Evolutionary conservation across 2,329 filamentous ascomycete genomes (phyloP).

Genomic region (Dryadomyces quercivorus): DNA sequence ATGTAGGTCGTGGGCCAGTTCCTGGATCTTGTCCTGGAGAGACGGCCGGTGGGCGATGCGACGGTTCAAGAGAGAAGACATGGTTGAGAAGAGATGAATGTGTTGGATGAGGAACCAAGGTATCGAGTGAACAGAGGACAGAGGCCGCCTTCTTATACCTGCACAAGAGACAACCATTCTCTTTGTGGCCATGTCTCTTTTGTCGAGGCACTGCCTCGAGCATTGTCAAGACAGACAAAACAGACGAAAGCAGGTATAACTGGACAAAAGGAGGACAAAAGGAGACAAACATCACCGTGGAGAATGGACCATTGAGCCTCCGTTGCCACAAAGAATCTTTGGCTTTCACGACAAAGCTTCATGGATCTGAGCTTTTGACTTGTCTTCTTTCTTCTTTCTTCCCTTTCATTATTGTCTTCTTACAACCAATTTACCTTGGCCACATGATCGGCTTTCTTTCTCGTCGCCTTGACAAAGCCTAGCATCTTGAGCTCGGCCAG

Average conservation of each 20-base stretch:
- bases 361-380: not conserved
- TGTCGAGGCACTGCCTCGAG: no score
- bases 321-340: not conserved
- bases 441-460: constrained; percentile 86
- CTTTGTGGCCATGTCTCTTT: no score
- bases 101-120: not conserved
- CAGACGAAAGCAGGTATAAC: no score
- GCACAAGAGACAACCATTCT: no score
- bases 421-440: constrained; percentile 76
- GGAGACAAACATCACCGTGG: not conserved
- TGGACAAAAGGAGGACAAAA: not conserved
- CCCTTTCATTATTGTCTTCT: constrained; percentile 2
- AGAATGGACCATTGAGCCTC: no score
- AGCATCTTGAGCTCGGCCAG: constrained; percentile 76
- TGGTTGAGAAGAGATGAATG: not conserved
- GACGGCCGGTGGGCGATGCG: constrained; percentile 33
- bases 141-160: no score
- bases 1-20: constrained; percentile 53
- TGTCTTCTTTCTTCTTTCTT: not conserved
- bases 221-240: no score
- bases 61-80: constrained; percentile 21
- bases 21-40: constrained; percentile 47
- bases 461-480: constrained; percentile 78
- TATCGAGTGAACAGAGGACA: not conserved
- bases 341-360: not conserved